A percentile compares a stretch with the other conserved stretches of the same genome.
These are phyloP conservation scores for Penicillium psychrofluorescens DNA, from an alignment of 495 filamentous ascomycete species.

Conservation along the genomic window DNA sequence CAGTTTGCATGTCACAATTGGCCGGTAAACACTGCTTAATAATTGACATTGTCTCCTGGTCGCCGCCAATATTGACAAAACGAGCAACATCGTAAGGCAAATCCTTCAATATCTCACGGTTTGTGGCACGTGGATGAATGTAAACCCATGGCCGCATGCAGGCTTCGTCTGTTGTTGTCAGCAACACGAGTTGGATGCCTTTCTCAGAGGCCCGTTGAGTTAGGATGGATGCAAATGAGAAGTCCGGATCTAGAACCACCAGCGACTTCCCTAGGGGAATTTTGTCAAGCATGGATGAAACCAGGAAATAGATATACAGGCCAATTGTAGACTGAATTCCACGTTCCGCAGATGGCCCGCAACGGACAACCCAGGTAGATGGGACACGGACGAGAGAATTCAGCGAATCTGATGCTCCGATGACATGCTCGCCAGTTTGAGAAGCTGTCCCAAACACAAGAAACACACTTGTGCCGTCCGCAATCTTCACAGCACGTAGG, in stretches of 20 bases:
- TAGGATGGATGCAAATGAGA: constrained; percentile 6
- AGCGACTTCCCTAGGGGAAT: constrained; percentile 4
- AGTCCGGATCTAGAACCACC: constrained; percentile 15
- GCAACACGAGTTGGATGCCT: constrained; percentile 9
- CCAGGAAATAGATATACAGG: constrained; percentile 10
- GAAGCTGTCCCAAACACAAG: constrained; percentile 7
- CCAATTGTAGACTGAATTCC: constrained; percentile 5
- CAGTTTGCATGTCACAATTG: constrained; percentile 7
- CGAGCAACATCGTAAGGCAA: constrained; percentile 8
- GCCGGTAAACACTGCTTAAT: constrained; percentile 4
- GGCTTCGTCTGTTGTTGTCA: constrained; percentile 7
- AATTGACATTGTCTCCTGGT: not conserved
- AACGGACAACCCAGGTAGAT: constrained; percentile 2
- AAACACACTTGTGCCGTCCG: constrained; percentile 5
- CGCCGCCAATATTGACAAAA: constrained; percentile 8
- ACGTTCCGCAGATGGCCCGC: constrained; percentile 2
- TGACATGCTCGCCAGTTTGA: not conserved
- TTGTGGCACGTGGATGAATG: constrained; percentile 10
- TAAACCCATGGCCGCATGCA: constrained; percentile 10
- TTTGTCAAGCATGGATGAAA: constrained; percentile 5
- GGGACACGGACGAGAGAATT: constrained; percentile 9
- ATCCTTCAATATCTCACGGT: constrained; percentile 6
- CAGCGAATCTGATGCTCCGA: constrained; percentile 6
- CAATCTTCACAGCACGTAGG: constrained; percentile 8
- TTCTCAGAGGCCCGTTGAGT: constrained; percentile 7